Evolutionary conservation across 1,139 yeast species (phyloP).

Genomic region (Blastobotrys indianensis): DNA sequence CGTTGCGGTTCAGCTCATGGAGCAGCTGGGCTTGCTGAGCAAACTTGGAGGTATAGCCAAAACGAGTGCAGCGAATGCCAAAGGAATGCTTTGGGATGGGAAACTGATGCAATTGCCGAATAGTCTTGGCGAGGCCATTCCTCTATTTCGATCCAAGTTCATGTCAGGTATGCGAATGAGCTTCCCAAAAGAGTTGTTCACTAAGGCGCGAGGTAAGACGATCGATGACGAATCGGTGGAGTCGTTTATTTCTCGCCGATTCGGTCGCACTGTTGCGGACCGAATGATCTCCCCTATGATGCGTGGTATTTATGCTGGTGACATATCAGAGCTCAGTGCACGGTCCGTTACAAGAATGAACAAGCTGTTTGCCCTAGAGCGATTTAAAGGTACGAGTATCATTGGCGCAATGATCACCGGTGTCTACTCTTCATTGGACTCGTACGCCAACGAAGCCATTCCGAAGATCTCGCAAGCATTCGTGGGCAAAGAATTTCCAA

Average conservation of each 20-base stretch:
- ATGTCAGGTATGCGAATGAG: conserved; percentile 36
- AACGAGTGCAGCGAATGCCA: conserved; percentile 50
- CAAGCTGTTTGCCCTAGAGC: conserved; percentile 49
- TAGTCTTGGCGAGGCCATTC: conserved; percentile 20
- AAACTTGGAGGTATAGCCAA: conserved; percentile 46
- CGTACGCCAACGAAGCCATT: conserved; percentile 23
- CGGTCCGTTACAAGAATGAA: conserved; percentile 41
- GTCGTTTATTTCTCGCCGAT: conserved; percentile 60
- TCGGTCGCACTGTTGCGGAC: conserved; percentile 55
- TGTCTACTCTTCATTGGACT: conserved; percentile 25
- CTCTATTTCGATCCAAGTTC: conserved; percentile 31
- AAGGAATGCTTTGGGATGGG: conserved; percentile 45
- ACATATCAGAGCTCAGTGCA: conserved; percentile 60
- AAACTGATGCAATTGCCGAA: conserved; percentile 32
- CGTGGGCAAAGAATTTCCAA: conserved; percentile 17
- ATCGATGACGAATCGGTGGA: conserved; percentile 65
- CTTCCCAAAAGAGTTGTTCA: conserved; percentile 32
- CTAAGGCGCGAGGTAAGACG: conserved; percentile 28
- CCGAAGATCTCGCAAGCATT: conserved; percentile 27
- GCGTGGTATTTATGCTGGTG: conserved; percentile 93
- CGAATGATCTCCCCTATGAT: conserved; percentile 73
- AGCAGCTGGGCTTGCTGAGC: conserved; percentile 40
- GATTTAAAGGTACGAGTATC: conserved; percentile 52
- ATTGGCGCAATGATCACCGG: conserved; percentile 38
- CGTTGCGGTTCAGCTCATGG: conserved; percentile 33